phyloP scores from a whole-genome alignment of 139 green algal species.

The Coelastrella sp. region DNA sequence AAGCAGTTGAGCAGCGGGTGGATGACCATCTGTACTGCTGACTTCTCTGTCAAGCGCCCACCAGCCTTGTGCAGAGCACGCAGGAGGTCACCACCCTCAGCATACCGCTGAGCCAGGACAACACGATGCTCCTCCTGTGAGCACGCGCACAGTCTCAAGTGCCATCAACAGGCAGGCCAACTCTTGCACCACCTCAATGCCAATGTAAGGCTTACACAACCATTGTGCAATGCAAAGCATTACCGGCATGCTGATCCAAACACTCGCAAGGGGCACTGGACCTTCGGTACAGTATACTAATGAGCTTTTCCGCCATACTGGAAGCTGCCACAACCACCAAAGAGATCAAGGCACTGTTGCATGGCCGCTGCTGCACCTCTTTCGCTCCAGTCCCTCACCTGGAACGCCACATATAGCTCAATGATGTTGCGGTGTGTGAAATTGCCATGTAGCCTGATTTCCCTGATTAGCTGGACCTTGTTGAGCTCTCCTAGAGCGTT shows the following conservation, averaged over 20 bases:
- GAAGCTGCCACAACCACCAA: too few relatives aligned
- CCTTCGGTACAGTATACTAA: too few relatives aligned
- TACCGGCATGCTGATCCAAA: too few relatives aligned
- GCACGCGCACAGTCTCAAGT: background rate
- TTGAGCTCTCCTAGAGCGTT: slow-evolving; percentile 38
- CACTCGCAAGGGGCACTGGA: too few relatives aligned
- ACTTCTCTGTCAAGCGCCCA: slow-evolving; percentile 33
- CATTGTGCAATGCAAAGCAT: too few relatives aligned
- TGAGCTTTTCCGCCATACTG: too few relatives aligned
- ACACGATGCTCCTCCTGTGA: slow-evolving; percentile 43
- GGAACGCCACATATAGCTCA: slow-evolving; percentile 36
- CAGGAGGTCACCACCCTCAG: slow-evolving; percentile 43
- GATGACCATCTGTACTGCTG: slow-evolving; percentile 45
- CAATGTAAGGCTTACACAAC: too few relatives aligned
- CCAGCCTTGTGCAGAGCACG: slow-evolving; percentile 36
- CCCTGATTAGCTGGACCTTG: slow-evolving; percentile 48
- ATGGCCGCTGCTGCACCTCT: too few relatives aligned
- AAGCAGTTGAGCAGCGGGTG: slow-evolving; percentile 57
- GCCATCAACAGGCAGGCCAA: too few relatives aligned
- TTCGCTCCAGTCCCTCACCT: background rate
- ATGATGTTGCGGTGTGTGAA: slow-evolving; percentile 51
- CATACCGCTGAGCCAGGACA: slow-evolving; percentile 41
- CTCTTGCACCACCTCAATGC: too few relatives aligned
- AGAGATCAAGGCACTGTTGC: too few relatives aligned
- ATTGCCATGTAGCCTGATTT: slow-evolving; percentile 43